These are phyloP conservation scores for Cercophora samala DNA, from an alignment of 495 filamentous ascomycete species.

Conservation along the genomic window DNA sequence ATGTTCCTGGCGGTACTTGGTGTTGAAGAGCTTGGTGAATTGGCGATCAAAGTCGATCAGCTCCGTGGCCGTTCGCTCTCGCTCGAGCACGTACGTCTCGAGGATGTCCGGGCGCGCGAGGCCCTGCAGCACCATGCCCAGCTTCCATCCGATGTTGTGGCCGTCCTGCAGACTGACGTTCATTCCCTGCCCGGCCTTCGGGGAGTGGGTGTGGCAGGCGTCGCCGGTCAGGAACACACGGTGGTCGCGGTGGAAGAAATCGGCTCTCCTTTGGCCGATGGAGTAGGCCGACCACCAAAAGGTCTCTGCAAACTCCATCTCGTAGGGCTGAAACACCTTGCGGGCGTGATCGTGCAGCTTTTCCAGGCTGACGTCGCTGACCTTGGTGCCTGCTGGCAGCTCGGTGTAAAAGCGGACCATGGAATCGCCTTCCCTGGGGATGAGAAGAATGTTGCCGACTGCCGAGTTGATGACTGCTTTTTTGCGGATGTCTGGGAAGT, in stretches of 20 bases:
- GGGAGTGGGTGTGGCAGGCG: slow-evolving; percentile 69
- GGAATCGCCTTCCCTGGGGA: slow-evolving; percentile 63
- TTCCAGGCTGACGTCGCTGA: slow-evolving; percentile 48
- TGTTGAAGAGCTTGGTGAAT: slow-evolving; percentile 61
- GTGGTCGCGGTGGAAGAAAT: slow-evolving; percentile 51
- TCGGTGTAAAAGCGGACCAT: slow-evolving; percentile 62
- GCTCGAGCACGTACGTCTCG: slow-evolving; percentile 66
- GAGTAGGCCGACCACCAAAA: slow-evolving; percentile 63
- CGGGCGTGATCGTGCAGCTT: slow-evolving; percentile 57
- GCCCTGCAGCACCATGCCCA: slow-evolving; percentile 61
- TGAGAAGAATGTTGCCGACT: slow-evolving; percentile 56
- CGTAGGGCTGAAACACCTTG: slow-evolving; percentile 55
- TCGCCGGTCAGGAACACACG: slow-evolving; percentile 67
- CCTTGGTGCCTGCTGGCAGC: slow-evolving; percentile 39
- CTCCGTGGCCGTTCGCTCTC: slow-evolving; percentile 63
- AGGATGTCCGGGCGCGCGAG: slow-evolving; percentile 52
- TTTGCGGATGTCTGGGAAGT: slow-evolving; percentile 72
- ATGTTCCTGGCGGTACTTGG: slow-evolving; percentile 34
- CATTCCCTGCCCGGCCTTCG: slow-evolving; percentile 73
- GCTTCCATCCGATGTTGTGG: slow-evolving; percentile 77
- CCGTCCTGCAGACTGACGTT: slow-evolving; percentile 57
- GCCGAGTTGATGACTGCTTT: slow-evolving; percentile 55
- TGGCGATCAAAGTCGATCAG: slow-evolving; percentile 71
- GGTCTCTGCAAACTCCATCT: slow-evolving; percentile 43
- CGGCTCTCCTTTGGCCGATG: slow-evolving; percentile 61